Evolutionary conservation across 352 stramenopile genomes (phyloP), one percentile per base, ranked within the genome.

Genomic region (Halophytophthora batemanensis): DNA sequence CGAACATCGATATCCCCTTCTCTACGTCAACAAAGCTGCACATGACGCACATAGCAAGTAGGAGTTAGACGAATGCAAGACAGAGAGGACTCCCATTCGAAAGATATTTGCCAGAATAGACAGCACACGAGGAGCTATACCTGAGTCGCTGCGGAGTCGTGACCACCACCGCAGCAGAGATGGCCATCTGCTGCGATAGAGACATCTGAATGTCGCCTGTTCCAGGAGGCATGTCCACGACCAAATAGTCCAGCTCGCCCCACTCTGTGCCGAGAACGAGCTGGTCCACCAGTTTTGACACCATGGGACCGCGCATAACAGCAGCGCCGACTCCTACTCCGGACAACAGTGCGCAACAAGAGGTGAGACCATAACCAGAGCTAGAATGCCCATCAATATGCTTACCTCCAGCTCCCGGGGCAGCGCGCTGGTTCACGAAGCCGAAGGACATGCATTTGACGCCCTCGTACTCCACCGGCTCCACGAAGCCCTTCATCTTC

Each of bases 131-230:
- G 23, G 2, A 13, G 40, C 14, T 0, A 17, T 48, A 89, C 78
- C 79, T 95, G 37, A 99, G 86, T 53, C 96, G 87, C 60, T 99
- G 96, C 1, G 98, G 98, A 18, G 97, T 99, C 8, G 97, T 99
- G 5, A 99, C 97, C 49, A 99, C 97, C 3, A 99, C 97, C 8
- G 96, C 93, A 17, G 90, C 96, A 0, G 96, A 98, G 39, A 99
- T 98, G 18, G 97, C 93, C 53, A 99, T 88, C 74, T 96, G 86
- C 76, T 99, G 96, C 25, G 90, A 97, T 40, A 99, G 70, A 0
- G 97, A 99, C 34, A 99, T 92, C 53, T 99, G 96, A 59, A 99
- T 98, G 58, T 99, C 98, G 45, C 98, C 98, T 12, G 98, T 99
- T 40, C 98, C 98, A 4, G 98, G 98, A 8, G 98, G 98, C 95